A percentile compares a stretch with the other conserved stretches of the same genome.
These are phyloP conservation scores for Ceratobasidium papillatum DNA, from an alignment of 1,284 basidiomycete species.

Conservation along the genomic window DNA sequence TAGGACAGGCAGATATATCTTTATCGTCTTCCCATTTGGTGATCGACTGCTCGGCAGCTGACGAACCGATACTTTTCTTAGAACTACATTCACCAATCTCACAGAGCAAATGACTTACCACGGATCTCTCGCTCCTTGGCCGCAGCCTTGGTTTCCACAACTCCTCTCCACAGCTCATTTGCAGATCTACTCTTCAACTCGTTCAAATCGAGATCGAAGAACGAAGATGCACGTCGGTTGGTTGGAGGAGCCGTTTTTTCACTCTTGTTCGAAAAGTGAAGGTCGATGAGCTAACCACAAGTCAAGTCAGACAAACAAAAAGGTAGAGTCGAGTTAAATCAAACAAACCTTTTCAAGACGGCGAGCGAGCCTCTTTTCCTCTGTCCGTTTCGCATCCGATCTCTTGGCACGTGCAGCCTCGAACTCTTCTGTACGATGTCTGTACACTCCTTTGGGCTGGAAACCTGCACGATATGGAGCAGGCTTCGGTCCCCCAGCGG, in stretches of 20 bases:
- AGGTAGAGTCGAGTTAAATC: background rate
- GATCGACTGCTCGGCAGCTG: slow-evolving; percentile 88
- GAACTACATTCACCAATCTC: background rate
- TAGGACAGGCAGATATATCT: slow-evolving; percentile 77
- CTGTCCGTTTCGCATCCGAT: slow-evolving; percentile 71
- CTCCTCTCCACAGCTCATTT: slow-evolving; percentile 68
- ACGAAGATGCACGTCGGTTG: slow-evolving; percentile 64
- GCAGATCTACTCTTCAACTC: slow-evolving; percentile 67
- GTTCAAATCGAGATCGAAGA: slow-evolving; percentile 69
- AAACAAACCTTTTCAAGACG: slow-evolving; percentile 74
- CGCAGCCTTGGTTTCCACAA: slow-evolving; percentile 54
- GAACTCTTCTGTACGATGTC: slow-evolving; percentile 81
- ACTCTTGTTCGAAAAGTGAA: slow-evolving; percentile 73
- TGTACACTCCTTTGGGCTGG: slow-evolving; percentile 77
- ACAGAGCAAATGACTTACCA: slow-evolving; percentile 44
- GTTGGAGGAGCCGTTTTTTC: slow-evolving; percentile 42
- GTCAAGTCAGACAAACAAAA: background rate
- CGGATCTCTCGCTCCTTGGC: slow-evolving; percentile 47
- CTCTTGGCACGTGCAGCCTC: slow-evolving; percentile 63
- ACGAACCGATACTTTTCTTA: background rate
- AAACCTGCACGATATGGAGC: slow-evolving; percentile 82
- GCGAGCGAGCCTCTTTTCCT: slow-evolving; percentile 80
- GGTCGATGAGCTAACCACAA: slow-evolving; percentile 69
- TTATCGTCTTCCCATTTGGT: slow-evolving; percentile 95
- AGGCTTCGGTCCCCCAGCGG: slow-evolving; percentile 47